Evolutionary conservation across 345 rosid genomes (phyloP), one percentile per base, ranked within the genome.

Genomic region (Citrus hindsii): DNA sequence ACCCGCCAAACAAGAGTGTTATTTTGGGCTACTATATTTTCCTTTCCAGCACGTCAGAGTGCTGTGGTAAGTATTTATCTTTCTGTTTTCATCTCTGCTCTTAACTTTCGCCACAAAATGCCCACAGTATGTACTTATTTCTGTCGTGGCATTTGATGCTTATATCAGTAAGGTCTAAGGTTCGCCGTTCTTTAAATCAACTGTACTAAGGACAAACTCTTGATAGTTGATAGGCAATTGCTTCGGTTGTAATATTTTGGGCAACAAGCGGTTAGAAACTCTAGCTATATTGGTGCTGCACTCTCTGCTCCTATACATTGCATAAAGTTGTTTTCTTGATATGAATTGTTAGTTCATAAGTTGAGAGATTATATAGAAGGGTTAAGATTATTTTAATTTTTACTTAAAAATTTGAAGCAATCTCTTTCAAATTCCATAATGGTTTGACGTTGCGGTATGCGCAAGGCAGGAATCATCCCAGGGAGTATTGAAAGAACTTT

Each of bases 141-240:
- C 74, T 67, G 48, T 48, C 55, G n/a, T 53, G 79, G 73, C 75
- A 56, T 38, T 18, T 69, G 32, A 56, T 64, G 79, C 75, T 75
- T 78, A 78, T 78, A 75, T 56, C 22, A 38, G 79, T 42, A 53
- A 81, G 28, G 32, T 58, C 22, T 21, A 79, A 40, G 33, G 48
- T 32, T 69, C 14, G 22, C 21, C 7, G 58, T 74, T 25, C 59
- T 16, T 33, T 28, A 67, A 30, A 65, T 40, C 28, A 37, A 51
- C 51, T 55, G 53, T 78, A 56, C 32, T 40, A 16, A 35, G 22
- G 33, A 61, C 32, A 40, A 55, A 74, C 80, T 25, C 38, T 10
- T 12, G 33, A 33, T 42, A 7, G 65, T 28, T 13, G 18, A 13
- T 46, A 32, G 42, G 3, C 61, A 53, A 30, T 64, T 62, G 32